Percentiles rank a stretch among this genome's conserved stretches.
phyloP scores from a whole-genome alignment of 768 basidiomycete genomes.

The Boletus bicolor region DNA sequence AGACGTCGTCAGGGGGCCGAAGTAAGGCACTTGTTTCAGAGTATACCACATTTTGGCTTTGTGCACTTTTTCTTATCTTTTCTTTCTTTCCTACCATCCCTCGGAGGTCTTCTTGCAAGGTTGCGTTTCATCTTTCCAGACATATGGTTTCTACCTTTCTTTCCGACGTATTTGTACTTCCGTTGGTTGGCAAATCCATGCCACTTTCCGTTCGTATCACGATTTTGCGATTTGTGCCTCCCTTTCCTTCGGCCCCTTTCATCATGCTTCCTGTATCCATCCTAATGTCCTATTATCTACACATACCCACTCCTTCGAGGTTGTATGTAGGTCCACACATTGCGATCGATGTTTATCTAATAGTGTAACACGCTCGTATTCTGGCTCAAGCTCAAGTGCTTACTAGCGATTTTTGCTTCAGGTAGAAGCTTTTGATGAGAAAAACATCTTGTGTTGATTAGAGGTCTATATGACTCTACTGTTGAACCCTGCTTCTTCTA shows the following conservation, averaged over 20 bases:
- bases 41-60: slow-evolving; percentile 6
- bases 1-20: slow-evolving; percentile 60
- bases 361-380: slow-evolving; percentile 29
- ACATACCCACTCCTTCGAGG: slow-evolving; percentile 30
- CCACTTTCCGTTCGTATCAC: slow-evolving; percentile 1
- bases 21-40: slow-evolving; percentile 25
- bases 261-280: slow-evolving; percentile 33
- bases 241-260: background rate
- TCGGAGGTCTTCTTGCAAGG: slow-evolving; percentile 8
- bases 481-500: slow-evolving; percentile 48
- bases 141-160: background rate
- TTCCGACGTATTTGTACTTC: background rate
- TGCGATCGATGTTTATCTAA: slow-evolving; percentile 27
- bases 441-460: background rate
- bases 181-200: slow-evolving; percentile 1
- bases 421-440: no score
- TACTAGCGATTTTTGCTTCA: no score
- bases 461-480: slow-evolving; percentile 34
- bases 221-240: slow-evolving; percentile 10
- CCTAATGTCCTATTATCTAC: slow-evolving; percentile 31
- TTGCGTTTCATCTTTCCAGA: background rate
- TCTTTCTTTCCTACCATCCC: slow-evolving; percentile 3
- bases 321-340: slow-evolving; percentile 34
- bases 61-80: slow-evolving; percentile 2
- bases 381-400: background rate